These are phyloP conservation scores for Rossbeevera mucosa DNA, from an alignment of 768 basidiomycete species.

Conservation along the genomic window DNA sequence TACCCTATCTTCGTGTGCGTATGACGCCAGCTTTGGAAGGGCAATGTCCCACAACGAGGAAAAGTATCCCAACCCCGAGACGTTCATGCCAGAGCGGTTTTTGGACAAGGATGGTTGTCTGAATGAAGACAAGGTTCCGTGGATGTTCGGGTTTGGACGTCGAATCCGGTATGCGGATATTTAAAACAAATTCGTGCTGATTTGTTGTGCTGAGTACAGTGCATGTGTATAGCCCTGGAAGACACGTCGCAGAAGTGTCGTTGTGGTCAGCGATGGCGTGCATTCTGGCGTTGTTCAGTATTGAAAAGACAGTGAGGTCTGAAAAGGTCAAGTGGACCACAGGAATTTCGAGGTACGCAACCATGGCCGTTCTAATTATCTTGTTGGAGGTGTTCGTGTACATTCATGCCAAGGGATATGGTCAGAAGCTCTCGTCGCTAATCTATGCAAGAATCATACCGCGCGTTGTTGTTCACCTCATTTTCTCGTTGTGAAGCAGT, in stretches of 20 bases:
- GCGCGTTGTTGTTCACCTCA: background rate
- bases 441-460: slow-evolving; percentile 9
- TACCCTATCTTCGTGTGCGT: background rate
- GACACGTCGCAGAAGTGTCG: background rate
- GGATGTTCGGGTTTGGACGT: background rate
- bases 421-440: slow-evolving; percentile 10
- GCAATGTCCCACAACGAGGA: background rate
- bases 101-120: background rate
- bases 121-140: background rate
- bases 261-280: background rate
- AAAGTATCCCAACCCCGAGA: background rate
- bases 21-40: background rate
- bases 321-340: background rate
- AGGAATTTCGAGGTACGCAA: background rate
- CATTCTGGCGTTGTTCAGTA: background rate
- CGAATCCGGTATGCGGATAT: background rate
- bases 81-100: background rate
- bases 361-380: background rate
- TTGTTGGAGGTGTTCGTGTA: background rate
- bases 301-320: background rate
- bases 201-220: background rate
- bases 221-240: background rate
- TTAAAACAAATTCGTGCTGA: too few relatives aligned
- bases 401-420: background rate
- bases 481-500: too few relatives aligned